Evolutionary conservation across 2,329 filamentous ascomycete genomes (phyloP), one percentile per base, ranked within the genome.

Genomic region (Aspergillus amoenus): DNA sequence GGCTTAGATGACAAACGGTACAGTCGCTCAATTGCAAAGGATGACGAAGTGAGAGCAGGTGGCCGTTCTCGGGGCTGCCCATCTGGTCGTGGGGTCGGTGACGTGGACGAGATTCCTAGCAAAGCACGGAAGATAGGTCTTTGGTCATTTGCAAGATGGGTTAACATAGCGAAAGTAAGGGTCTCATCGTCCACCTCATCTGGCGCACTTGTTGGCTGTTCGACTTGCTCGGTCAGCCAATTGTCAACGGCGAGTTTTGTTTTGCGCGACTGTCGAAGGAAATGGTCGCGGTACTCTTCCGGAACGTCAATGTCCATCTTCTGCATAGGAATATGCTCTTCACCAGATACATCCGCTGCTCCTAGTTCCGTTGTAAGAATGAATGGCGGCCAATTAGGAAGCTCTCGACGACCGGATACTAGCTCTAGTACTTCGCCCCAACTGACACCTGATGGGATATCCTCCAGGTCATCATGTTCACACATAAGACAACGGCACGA

Each of bases 351-450:
- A n/a, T 82, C 83, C n/a, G 85, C 74, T 11, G 81, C 81, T 32
- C 76, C 70, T 15, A 81, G 71, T 3, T 90, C 78, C 48, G 83
- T 79, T 3, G 83, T 83, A 64, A 93, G 83, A 63, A 89, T 86
- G 68, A 97, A 94, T 0, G 93, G 91, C 21, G 93, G 93, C 93
- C 93, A 97, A 15, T 82, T 77, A 0, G 93, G 93, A 51, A 97
- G 81, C 65, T 96, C 91, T 58, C 91, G 85, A 54, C 93, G 86
- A 17, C 93, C 93, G 62, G 91, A 94, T 12, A 96, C 92, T 70
- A 93, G 87, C 74, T 99, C 94, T 22, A 99, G 77, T 12, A 97
- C 92, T 70, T 97, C 93, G 9, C 94, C 93, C 93, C 93, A 99
- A 61, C 91, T 94, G 30, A 97, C 81, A 2, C 92, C 93, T 2